Evolutionary conservation across 2,329 filamentous ascomycete species (phyloP).

Genomic region (Juglanconis oblonga): DNA sequence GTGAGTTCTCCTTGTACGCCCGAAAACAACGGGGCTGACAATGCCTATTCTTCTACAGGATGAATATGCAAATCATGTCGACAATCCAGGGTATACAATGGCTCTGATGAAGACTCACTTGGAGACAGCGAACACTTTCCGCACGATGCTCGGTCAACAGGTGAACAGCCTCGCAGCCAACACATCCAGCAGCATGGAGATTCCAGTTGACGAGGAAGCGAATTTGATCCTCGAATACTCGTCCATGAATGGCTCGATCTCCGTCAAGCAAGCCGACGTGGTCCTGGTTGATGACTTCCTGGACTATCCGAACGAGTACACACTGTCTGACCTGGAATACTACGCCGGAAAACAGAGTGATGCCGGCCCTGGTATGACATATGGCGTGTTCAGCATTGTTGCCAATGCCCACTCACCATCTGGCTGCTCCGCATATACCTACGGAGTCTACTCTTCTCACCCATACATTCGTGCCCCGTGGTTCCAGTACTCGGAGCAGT

Average conservation of each 20-base stretch:
- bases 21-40: too few species aligned
- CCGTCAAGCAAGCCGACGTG: conserved; percentile 17
- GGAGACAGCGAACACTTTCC: conserved; percentile 55
- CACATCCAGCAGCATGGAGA: not conserved
- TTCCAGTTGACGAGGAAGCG: conserved; percentile 20
- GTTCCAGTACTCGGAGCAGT: conserved; percentile 19
- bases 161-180: conserved; percentile 36
- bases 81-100: conserved; percentile 69
- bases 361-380: conserved; percentile 15
- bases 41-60: conserved; percentile 35
- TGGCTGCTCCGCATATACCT: conserved; percentile 14
- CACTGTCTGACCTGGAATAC: conserved; percentile 14
- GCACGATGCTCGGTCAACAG: conserved; percentile 50
- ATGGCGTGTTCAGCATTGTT: conserved; percentile 17
- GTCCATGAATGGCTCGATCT: conserved; percentile 60
- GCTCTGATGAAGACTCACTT: conserved; percentile 56
- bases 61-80: conserved; percentile 65
- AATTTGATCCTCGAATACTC: conserved; percentile 62
- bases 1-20: conserved; percentile 34
- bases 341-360: conserved; percentile 15
- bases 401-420: conserved; percentile 14
- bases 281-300: conserved; percentile 18
- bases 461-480: conserved; percentile 13
- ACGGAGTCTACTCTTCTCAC: conserved; percentile 10
- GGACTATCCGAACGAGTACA: conserved; percentile 11